Base-by-base conservation (phyloP, 31 red algal genomes). In the Endocladia muricata region DNA sequence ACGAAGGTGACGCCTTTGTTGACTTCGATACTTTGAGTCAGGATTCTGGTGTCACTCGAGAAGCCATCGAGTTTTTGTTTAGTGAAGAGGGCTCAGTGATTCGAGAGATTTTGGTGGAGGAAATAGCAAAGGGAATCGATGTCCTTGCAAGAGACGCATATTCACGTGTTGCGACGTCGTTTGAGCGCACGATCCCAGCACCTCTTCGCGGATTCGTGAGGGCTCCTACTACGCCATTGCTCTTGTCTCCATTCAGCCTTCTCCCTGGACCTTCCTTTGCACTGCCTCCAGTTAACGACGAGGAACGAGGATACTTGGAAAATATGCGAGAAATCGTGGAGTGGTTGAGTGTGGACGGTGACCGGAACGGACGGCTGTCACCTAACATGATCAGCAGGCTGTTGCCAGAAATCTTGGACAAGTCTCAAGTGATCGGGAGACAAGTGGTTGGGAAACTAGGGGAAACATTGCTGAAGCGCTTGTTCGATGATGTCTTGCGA, bases 1-100 rank as follows among this genome's bases (percentile, higher is more conserved):
- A 72, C 47, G 88, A 94, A 35, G 83, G 88, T 31, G 83, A 94
- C 19, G 96, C 91, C 11, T 98, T 94, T 83, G 86, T 94, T 7
- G 91, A 98, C 35, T 94, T 98, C 28, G 96, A 98, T 60, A 92
- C 86, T 7, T 72, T 85, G n/a, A 81, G 83, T 36, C 57, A 69
- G 37, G 40, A 87, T 8, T 83, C 76, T 29, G 70, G 55, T 6
- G 56, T 78, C 6, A 73, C 83, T 7, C n/a, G 65, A 55, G 88
- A 96, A 47, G 79, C 80, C 5, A 38, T 96, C 22, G 74, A 85
- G 26, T 96, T 96, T 52, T 72, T 96, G 25, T 77, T 86, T 41
- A 87, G 81, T 75, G 78, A 87, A 0, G 85, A 96, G 42, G 93
- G 93, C 5, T 4, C 48, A 4, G 19, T 96, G 25, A 78, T 96